phyloP scores from a whole-genome alignment of 2,329 filamentous ascomycete species.

The Periconia sp. region DNA sequence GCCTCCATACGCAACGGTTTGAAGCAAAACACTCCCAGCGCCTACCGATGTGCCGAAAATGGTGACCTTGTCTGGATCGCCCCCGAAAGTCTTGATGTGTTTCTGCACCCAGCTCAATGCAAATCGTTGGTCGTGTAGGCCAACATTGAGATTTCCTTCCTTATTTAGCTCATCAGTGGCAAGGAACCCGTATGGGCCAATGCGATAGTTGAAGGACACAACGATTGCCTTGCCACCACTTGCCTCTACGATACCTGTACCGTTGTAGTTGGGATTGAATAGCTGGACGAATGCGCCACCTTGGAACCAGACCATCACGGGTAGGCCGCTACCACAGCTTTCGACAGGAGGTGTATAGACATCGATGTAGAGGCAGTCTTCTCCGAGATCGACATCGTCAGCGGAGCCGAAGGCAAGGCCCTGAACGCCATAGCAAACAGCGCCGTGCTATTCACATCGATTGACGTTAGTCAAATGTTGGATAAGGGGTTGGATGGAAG shows the following conservation, averaged over 20 bases:
- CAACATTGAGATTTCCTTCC: slow-evolving; percentile 66
- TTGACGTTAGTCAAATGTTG: no score
- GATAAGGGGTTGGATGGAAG: no score
- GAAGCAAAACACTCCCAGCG: slow-evolving; percentile 17
- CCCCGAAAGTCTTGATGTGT: slow-evolving; percentile 54
- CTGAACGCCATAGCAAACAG: neutral
- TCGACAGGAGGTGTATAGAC: slow-evolving; percentile 64
- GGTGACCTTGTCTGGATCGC: slow-evolving; percentile 54
- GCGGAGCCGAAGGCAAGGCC: neutral
- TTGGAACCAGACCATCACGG: slow-evolving; percentile 61
- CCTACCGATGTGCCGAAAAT: slow-evolving; percentile 33
- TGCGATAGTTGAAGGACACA: slow-evolving; percentile 76
- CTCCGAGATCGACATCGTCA: slow-evolving; percentile 27
- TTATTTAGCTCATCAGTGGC: slow-evolving; percentile 60
- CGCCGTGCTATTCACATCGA: neutral
- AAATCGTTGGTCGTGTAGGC: slow-evolving; percentile 68
- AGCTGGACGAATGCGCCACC: slow-evolving; percentile 54
- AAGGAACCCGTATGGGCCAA: slow-evolving; percentile 75
- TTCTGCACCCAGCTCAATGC: slow-evolving; percentile 59
- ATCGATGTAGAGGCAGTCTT: slow-evolving; percentile 73
- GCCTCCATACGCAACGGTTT: slow-evolving; percentile 23
- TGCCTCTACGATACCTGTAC: slow-evolving; percentile 58
- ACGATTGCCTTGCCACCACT: slow-evolving; percentile 67
- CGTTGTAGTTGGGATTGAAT: slow-evolving; percentile 59
- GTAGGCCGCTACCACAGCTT: slow-evolving; percentile 55